Evolutionary conservation across 495 filamentous ascomycete genomes (phyloP), one percentile per base, ranked within the genome.

Genomic region (Hyaloscypha bicolor): DNA sequence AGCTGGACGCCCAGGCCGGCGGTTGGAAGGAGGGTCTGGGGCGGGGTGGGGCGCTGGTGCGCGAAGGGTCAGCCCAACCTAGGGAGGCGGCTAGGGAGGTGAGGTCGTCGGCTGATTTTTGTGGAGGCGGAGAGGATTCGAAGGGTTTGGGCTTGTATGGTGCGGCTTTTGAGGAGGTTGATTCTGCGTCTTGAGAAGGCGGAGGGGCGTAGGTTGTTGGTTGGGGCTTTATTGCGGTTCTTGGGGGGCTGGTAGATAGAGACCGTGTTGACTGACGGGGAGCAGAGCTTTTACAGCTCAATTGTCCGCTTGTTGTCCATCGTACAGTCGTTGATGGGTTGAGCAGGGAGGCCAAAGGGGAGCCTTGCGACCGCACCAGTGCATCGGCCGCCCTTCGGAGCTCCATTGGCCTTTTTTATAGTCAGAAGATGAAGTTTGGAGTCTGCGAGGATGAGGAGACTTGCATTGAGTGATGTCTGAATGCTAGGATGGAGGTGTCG

Each of bases 341-440:
- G 55, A 77, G 76, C 62, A 78, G 71, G 12, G 62, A 55, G 11
- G 71, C 60, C 37, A 78, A 21, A 25, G 76, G 65, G 51, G 72
- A 68, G 45, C 67, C 60, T 57, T 69, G 69, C 45, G 68, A 62
- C 68, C 73, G 73, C 55, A 77, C 68, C 11, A 78, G 32, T 22
- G 64, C 60, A 52, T 79, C 67, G 65, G 74, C 74, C 11, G 76
- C 70, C 57, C 74, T 71, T 71, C 80, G 75, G 62, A 78, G 62
- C 74, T 83, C 75, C 82, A 85, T 75, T 66, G 64, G 4, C 21
- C 45, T 70, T 35, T 39, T 4, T 9, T 35, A 30, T 9, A 11
- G 39, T 73, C 63, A 68, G 65, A 11, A 59, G 1, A 62, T 52
- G 12, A 19, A 64, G 51, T 52, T 61, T 29, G 58, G 56, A 30